Evolutionary conservation across 2,329 filamentous ascomycete species (phyloP).

Genomic region (Epicoccum nigrum): DNA sequence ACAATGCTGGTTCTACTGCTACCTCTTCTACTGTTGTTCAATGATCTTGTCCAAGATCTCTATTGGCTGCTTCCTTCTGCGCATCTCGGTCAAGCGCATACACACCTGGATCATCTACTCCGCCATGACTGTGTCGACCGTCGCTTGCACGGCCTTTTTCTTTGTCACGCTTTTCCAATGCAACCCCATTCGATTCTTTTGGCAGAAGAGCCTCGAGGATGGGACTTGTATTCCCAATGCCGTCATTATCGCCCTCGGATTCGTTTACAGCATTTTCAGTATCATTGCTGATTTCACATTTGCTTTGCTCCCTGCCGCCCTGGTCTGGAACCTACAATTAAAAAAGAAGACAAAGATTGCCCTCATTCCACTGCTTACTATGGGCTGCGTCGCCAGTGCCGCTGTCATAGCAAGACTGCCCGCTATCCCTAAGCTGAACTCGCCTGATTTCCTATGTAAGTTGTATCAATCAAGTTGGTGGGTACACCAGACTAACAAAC

Average conservation of each 20-base stretch:
- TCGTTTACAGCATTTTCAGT: constrained; percentile 56
- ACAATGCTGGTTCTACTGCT: constrained; percentile 44
- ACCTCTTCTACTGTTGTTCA: constrained; percentile 39
- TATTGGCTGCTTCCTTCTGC: constrained; percentile 41
- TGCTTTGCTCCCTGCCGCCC: constrained; percentile 56
- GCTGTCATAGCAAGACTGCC: constrained; percentile 43
- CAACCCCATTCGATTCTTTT: constrained; percentile 57
- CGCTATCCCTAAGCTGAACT: constrained; percentile 36
- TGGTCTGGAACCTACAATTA: constrained; percentile 59
- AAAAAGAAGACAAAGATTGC: constrained; percentile 57
- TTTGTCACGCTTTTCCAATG: constrained; percentile 60
- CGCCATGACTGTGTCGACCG: constrained; percentile 44
- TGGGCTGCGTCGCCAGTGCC: constrained; percentile 55
- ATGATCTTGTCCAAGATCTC: constrained; percentile 45
- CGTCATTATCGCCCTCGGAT: constrained; percentile 51
- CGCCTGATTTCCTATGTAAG: constrained; percentile 44
- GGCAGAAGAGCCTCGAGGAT: constrained; percentile 44
- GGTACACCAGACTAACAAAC: constrained; percentile 4
- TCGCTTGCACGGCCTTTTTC: constrained; percentile 51
- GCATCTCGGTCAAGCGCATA: constrained; percentile 37
- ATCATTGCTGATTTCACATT: constrained; percentile 57
- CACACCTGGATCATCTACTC: constrained; percentile 48
- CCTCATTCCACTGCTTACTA: constrained; percentile 55
- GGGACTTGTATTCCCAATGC: constrained; percentile 52
- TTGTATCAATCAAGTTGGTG: background rate